These are phyloP conservation scores for Rhynchosporium agropyri DNA, from an alignment of 2,329 filamentous ascomycete genomes.

Conservation along the genomic window DNA sequence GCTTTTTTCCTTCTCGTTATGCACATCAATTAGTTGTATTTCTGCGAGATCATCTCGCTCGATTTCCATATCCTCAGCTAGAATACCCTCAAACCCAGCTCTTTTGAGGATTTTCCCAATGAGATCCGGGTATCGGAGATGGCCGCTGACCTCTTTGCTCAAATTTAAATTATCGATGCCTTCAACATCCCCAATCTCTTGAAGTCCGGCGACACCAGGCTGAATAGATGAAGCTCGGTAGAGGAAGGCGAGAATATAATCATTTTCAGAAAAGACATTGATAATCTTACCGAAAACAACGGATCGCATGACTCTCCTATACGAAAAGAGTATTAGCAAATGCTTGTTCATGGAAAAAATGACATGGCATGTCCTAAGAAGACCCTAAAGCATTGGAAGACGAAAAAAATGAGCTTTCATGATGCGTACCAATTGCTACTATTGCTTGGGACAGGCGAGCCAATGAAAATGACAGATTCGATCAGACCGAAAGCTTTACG, in stretches of 20 bases:
- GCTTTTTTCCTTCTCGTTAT: constrained; percentile 1
- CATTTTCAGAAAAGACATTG: constrained; percentile 86
- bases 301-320: constrained; percentile 67
- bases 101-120: constrained; percentile 66
- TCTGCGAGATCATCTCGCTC: constrained; percentile 40
- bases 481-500: constrained; percentile 66
- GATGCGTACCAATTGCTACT: constrained; percentile 60
- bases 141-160: constrained; percentile 65
- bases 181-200: constrained; percentile 68
- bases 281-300: constrained; percentile 83
- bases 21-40: constrained; percentile 23
- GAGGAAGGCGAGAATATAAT: constrained; percentile 86
- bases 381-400: too few relatives aligned
- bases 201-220: constrained; percentile 81
- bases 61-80: constrained; percentile 43
- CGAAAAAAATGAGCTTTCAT: too few relatives aligned
- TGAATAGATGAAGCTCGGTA: constrained; percentile 82
- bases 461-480: constrained; percentile 74
- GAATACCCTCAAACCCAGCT: constrained; percentile 68
- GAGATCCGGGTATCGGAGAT: constrained; percentile 69
- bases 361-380: too few relatives aligned
- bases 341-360: too few relatives aligned
- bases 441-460: constrained; percentile 75
- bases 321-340: too few relatives aligned
- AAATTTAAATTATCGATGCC: constrained; percentile 59